A percentile compares a stretch with the other conserved stretches of the same genome.
phyloP scores from a whole-genome alignment of 257 asterid genomes.

The Mitragyna speciosa region DNA sequence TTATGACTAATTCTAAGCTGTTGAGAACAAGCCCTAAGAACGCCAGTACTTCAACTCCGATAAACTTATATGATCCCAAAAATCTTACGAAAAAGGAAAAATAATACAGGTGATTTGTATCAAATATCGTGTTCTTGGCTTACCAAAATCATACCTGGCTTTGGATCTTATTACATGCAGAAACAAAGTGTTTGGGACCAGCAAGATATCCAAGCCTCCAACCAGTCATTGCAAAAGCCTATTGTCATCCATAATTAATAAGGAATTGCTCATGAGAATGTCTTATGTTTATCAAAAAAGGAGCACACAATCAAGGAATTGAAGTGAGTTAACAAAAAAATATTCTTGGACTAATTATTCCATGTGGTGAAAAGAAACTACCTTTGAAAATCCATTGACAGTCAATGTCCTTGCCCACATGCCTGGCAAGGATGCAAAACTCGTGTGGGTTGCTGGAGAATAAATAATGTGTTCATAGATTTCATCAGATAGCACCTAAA shows the following conservation, averaged over 20 bases:
- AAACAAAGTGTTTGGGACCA: slow-evolving; percentile 88
- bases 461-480: slow-evolving; percentile 93
- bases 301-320: background rate
- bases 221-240: slow-evolving; percentile 99
- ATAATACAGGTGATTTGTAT: background rate
- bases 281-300: background rate
- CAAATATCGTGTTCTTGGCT: background rate
- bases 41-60: background rate
- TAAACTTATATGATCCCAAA: background rate
- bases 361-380: slow-evolving; percentile 24
- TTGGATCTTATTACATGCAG: slow-evolving; percentile 93
- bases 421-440: slow-evolving; percentile 95
- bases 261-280: slow-evolving; percentile 13
- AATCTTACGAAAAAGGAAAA: background rate
- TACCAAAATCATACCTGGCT: slow-evolving; percentile 62
- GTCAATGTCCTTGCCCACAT: slow-evolving; percentile 98
- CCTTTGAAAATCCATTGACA: slow-evolving; percentile 96
- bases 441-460: slow-evolving; percentile 89
- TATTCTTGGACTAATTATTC: background rate
- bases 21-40: no score
- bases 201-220: slow-evolving; percentile 98
- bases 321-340: slow-evolving; percentile 3
- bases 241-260: slow-evolving; percentile 16
- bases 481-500: slow-evolving; percentile 92
- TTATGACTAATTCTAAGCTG: no score